These are phyloP conservation scores for Colletotrichum tamarilloi DNA, from an alignment of 2,329 filamentous ascomycete genomes.

Conservation along the genomic window DNA sequence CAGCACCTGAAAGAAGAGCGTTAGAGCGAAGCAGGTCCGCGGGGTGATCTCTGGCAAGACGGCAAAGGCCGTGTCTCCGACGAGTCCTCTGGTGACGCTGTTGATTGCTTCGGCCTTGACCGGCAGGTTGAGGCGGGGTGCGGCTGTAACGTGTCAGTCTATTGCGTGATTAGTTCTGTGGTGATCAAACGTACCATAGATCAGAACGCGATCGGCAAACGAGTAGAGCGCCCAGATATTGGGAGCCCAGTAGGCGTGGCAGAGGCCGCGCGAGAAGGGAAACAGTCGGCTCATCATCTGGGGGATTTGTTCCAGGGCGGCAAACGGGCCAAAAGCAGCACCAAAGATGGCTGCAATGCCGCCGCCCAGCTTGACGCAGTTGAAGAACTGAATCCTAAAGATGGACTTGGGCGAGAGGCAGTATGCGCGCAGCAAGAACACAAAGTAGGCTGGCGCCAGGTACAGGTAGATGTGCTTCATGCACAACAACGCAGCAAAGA, in stretches of 20 bases:
- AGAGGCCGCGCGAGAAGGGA: conserved; percentile 92
- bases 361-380: conserved; percentile 84
- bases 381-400: conserved; percentile 80
- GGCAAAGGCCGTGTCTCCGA: conserved; percentile 94
- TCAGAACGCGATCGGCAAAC: conserved; percentile 85
- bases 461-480: conserved; percentile 99
- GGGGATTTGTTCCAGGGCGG: conserved; percentile 80
- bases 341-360: conserved; percentile 79
- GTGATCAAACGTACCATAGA: conserved; percentile 71
- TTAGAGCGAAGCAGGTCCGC: conserved; percentile 82
- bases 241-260: conserved; percentile 98
- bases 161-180: background rate
- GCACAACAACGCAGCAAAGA: conserved; percentile 88
- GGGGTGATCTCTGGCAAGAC: conserved; percentile 90
- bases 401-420: conserved; percentile 84
- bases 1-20: conserved; percentile 82
- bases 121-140: conserved; percentile 80
- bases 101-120: conserved; percentile 81
- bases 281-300: conserved; percentile 89
- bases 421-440: conserved; percentile 89
- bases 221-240: conserved; percentile 98
- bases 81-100: conserved; percentile 91
- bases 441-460: conserved; percentile 93
- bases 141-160: conserved; percentile 67
- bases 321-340: conserved; percentile 91